Conservation (phyloP, 129 eudicot genomes). For the Arctium lappa region DNA sequence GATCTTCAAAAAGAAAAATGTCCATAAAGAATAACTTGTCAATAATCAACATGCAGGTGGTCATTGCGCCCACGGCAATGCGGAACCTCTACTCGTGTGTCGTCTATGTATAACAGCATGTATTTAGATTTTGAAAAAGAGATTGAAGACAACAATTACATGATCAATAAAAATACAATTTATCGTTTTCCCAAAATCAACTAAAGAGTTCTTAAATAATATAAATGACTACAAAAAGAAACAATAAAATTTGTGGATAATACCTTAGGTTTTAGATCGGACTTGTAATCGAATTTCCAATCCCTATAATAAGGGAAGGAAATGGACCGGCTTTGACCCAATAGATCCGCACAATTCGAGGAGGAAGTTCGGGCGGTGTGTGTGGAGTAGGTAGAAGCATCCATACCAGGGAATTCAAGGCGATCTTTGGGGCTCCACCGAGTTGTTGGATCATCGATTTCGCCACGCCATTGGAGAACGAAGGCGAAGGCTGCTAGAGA, state of each 20-base stretch:
- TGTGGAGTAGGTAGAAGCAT: slow-evolving; percentile 8
- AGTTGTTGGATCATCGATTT: slow-evolving; percentile 40
- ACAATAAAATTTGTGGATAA: background rate
- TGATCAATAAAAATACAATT: background rate
- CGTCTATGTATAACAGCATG: background rate
- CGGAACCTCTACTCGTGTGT: background rate
- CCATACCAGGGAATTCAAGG: slow-evolving; percentile 40
- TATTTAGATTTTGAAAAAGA: background rate
- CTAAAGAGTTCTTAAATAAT: background rate
- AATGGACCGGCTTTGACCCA: slow-evolving; percentile 26
- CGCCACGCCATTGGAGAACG: slow-evolving; percentile 93
- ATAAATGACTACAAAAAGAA: background rate
- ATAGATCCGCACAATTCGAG: slow-evolving; percentile 36
- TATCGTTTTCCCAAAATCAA: slow-evolving; percentile 9
- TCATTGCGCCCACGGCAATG: background rate
- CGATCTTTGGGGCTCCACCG: slow-evolving; percentile 36
- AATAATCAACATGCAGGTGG: background rate
- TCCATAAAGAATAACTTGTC: background rate
- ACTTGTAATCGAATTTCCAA: slow-evolving; percentile 28
- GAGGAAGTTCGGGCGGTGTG: background rate
- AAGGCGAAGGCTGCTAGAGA: slow-evolving; percentile 75
- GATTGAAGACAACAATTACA: background rate
- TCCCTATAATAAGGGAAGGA: slow-evolving; percentile 39
- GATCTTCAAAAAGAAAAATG: background rate
- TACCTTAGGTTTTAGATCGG: slow-evolving; percentile 45